Conservation (phyloP, 495 filamentous ascomycete genomes). For the Penicillium canescens region DNA sequence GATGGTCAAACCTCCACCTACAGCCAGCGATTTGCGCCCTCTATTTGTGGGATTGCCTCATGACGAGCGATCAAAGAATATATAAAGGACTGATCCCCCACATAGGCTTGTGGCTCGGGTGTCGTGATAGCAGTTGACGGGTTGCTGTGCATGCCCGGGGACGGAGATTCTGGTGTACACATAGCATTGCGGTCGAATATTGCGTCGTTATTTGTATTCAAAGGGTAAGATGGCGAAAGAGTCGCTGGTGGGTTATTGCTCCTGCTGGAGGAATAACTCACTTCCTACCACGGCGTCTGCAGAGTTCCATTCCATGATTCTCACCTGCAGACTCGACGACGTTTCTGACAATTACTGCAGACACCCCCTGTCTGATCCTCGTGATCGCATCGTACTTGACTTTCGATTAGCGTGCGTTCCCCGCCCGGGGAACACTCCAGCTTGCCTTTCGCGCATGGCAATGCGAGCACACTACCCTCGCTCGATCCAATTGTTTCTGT, state of each 20-base stretch:
- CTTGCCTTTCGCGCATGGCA: too few species aligned
- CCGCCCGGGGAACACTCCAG: too few species aligned
- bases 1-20: too few species aligned
- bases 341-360: slow-evolving; percentile 12
- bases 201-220: too few species aligned
- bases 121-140: background rate
- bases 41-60: background rate
- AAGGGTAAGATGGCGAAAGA: background rate
- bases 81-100: slow-evolving; percentile 5
- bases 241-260: background rate
- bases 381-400: slow-evolving; percentile 10
- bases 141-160: background rate
- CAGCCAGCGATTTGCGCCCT: background rate
- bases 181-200: too few species aligned
- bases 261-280: background rate
- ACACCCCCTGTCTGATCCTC: slow-evolving; percentile 3
- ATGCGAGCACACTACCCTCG: too few species aligned
- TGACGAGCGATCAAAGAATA: background rate
- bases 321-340: slow-evolving; percentile 3
- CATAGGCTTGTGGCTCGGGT: slow-evolving; percentile 3
- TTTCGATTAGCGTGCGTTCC: too few species aligned
- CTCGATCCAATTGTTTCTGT: too few species aligned
- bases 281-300: slow-evolving; percentile 2
- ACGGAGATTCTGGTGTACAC: background rate
- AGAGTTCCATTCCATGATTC: background rate